phyloP scores from a whole-genome alignment of 208 protist species.

The Novymonas esmeraldas region DNA sequence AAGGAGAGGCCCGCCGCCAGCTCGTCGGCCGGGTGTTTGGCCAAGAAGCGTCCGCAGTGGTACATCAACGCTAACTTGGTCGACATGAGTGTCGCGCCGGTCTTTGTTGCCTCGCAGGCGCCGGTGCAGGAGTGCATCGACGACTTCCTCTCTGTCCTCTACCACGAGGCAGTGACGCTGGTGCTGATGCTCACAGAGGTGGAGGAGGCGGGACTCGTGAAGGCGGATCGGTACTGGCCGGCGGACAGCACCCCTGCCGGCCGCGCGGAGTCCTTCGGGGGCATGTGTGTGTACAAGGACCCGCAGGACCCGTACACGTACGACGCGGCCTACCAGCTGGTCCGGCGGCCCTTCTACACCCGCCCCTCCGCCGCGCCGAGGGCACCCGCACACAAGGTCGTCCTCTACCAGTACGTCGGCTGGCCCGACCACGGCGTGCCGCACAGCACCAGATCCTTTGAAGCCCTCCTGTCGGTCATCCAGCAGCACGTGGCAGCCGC shows the following conservation, averaged over 20 bases:
- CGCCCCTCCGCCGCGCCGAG: conserved; percentile 13
- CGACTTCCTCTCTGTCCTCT: conserved; percentile 60
- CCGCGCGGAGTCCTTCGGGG: conserved; percentile 18
- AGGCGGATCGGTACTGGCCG: conserved; percentile 88
- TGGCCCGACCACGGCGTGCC: conserved; percentile 90
- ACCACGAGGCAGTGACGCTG: conserved; percentile 51
- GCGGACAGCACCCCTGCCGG: conserved; percentile 17
- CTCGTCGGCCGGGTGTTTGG: background rate
- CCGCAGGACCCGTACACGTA: conserved; percentile 34
- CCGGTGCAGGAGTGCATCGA: conserved; percentile 59
- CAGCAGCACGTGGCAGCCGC: conserved; percentile 12
- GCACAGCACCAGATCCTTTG: conserved; percentile 55
- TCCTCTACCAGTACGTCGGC: conserved; percentile 80
- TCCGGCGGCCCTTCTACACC: conserved; percentile 30
- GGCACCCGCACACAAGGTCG: conserved; percentile 38
- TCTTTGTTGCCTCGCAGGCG: conserved; percentile 84
- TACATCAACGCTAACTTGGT: conserved; percentile 77
- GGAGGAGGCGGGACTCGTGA: conserved; percentile 56
- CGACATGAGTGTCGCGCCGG: conserved; percentile 38
- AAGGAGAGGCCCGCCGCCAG: too few relatives aligned
- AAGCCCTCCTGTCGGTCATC: conserved; percentile 60
- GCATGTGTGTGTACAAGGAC: conserved; percentile 44
- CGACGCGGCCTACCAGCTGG: conserved; percentile 24
- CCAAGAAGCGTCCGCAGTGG: conserved; percentile 10
- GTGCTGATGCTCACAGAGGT: conserved; percentile 81